Base-by-base conservation (phyloP, 192 early-diverging fungal species). In the Coemansia sp. region DNA sequence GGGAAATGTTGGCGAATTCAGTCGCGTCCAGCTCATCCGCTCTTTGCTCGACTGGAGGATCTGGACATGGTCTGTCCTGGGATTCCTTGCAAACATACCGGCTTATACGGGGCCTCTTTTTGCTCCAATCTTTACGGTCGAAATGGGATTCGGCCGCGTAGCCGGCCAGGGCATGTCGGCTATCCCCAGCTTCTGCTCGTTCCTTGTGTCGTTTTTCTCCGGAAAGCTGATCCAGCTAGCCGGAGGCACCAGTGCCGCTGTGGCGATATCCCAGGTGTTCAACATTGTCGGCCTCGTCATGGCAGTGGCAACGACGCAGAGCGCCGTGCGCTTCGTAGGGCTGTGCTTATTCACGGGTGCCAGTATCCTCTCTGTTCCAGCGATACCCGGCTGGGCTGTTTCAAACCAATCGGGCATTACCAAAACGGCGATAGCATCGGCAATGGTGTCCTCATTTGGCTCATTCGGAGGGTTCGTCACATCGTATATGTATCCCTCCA, bases 101-200 rank as follows among this genome's bases (percentile, higher is more conserved):
- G 42, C 58, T 11, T 45, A 60, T 45, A 60, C 58, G 10, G 58
- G 58, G 23, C 58, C 58, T 23, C 58, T 60, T 3, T 60, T 60
- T 48, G 58, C 58, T 4, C 58, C 58, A 4, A 60, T 60, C 6
- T 60, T 60, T 25, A 48, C 58, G 16, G 58, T 60, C 4, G 58
- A 60, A 3, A 60, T 60, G 58, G 58, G 58, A 3, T 60, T 60
- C 28, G 58, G 58, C 19, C 42, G 58, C 4, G 27, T 60, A 1
- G 58, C 58, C n/a, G 58, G 58, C 8, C 58, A 60, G 28, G 58
- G 58, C 5, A 60, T 60, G 58, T 60, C 58, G 2, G 58, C 58
- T 8, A 60, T 60, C 27, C 58, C 58, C 13, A 60, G 47, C 27
- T 29, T 60, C 46, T 6, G 20, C 14, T 45, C 35, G 3, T 60